Evolutionary conservation across 257 asterid genomes (phyloP).

Genomic region (Solanum okadae): DNA sequence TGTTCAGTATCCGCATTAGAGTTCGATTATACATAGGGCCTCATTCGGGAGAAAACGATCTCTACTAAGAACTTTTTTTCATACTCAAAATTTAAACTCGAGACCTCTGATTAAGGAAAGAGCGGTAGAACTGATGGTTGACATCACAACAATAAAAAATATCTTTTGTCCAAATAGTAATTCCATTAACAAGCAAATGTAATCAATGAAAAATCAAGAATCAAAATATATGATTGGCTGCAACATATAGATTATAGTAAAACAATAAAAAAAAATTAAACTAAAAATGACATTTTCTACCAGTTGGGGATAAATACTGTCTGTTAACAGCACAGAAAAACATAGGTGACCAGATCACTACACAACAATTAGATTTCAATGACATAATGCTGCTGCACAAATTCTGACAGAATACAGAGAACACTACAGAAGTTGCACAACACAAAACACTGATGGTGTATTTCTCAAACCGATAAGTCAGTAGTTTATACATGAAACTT

Average conservation of each 20-base stretch:
- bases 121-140: background rate
- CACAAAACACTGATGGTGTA: background rate
- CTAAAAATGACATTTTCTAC: background rate
- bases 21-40: no score
- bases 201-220: background rate
- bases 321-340: background rate
- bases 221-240: background rate
- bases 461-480: no score
- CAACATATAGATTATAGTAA: background rate
- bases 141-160: background rate
- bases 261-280: background rate
- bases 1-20: no score
- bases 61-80: no score
- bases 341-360: background rate
- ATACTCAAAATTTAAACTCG: accelerated
- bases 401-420: background rate
- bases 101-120: accelerated
- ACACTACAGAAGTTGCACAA: background rate
- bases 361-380: background rate
- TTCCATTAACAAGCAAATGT: background rate
- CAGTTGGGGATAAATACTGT: background rate
- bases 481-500: no score
- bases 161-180: background rate
- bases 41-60: background rate
- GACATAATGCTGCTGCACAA: background rate